Conservation (phyloP, 2,329 filamentous ascomycete genomes). For the Talaromyces sp. region DNA sequence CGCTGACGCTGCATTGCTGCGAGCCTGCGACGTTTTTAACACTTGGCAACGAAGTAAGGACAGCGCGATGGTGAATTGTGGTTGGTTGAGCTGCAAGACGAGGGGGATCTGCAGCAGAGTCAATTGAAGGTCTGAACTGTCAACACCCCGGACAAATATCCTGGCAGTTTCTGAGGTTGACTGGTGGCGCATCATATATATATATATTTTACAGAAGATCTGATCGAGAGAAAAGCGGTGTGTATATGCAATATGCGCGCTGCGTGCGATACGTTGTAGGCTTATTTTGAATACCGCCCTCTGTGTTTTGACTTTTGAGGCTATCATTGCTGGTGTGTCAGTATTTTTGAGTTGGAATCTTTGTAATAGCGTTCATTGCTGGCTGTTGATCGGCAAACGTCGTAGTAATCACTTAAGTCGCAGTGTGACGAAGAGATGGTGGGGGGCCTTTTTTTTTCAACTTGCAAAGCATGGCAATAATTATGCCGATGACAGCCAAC, state of each 20-base stretch:
- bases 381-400: background rate
- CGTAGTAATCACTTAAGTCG: background rate
- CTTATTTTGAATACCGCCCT: background rate
- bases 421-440: background rate
- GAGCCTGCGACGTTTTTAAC: no score
- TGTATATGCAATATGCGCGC: background rate
- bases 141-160: background rate
- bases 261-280: background rate
- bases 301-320: background rate
- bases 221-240: background rate
- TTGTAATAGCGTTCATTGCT: background rate
- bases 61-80: background rate
- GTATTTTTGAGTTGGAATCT: background rate
- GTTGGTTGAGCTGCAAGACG: background rate
- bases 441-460: background rate
- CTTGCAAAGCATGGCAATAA: background rate
- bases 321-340: background rate
- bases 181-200: no score
- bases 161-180: background rate
- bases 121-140: background rate
- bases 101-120: background rate
- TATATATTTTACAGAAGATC: background rate
- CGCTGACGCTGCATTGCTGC: no score
- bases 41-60: background rate
- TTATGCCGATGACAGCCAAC: background rate